Percentiles rank a stretch among this genome's conserved stretches.
Conservation (phyloP, 306 rosid species). For the Boehmeria nivea region DNA sequence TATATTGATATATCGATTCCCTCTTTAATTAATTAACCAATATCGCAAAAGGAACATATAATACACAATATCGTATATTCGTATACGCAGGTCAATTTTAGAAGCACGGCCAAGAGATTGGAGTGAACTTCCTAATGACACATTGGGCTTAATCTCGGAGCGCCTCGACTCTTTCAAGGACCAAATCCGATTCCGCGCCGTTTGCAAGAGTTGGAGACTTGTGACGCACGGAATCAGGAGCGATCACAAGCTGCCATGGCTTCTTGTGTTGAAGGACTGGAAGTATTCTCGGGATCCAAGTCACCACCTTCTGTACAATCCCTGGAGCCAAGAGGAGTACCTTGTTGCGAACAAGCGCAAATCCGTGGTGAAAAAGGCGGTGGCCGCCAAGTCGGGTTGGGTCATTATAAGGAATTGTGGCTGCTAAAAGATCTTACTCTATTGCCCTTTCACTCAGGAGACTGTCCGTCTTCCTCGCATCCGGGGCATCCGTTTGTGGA, state of each 20-base stretch:
- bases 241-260: conserved; percentile 10
- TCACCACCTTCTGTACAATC: background rate
- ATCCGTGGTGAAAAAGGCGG: background rate
- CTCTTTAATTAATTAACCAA: no score
- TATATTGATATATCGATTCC: no score
- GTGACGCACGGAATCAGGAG: background rate
- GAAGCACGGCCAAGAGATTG: no score
- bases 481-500: background rate
- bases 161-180: background rate
- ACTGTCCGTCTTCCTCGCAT: background rate
- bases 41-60: no score
- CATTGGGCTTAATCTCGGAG: background rate
- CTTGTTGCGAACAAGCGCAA: background rate
- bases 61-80: no score
- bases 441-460: background rate
- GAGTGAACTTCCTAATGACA: conserved; percentile 11
- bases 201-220: conserved; percentile 19
- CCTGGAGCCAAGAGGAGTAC: background rate
- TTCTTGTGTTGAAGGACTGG: background rate
- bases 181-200: conserved; percentile 6
- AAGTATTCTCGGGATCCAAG: background rate
- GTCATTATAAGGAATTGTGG: background rate
- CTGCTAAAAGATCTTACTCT: background rate
- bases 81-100: no score
- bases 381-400: background rate